Evolutionary conservation across 2,329 filamentous ascomycete species (phyloP).

Genomic region (Colletotrichum aenigma): DNA sequence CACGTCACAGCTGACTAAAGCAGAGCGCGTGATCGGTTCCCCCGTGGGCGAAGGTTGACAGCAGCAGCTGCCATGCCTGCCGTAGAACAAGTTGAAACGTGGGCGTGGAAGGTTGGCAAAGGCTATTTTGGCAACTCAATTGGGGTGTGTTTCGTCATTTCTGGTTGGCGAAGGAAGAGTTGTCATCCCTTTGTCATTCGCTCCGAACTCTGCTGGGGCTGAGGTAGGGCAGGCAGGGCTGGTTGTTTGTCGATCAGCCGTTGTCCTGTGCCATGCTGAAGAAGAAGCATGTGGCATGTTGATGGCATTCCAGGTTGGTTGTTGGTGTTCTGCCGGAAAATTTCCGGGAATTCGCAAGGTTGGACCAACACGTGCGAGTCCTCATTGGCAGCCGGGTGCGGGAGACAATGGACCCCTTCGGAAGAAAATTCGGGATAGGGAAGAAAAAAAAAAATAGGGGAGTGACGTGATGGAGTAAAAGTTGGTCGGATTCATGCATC

Average conservation of each 20-base stretch:
- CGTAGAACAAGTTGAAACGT: slow-evolving; percentile 9
- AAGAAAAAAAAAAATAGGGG: background rate
- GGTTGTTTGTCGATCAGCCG: background rate
- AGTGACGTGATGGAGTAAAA: background rate
- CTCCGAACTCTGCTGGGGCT: background rate
- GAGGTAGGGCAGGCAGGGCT: background rate
- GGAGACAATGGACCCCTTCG: background rate
- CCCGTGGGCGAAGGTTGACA: background rate
- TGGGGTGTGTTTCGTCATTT: background rate
- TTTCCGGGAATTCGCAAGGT: background rate
- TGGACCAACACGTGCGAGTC: background rate
- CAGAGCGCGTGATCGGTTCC: background rate
- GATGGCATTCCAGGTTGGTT: background rate
- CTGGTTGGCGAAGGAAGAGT: background rate
- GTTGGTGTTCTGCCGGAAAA: background rate
- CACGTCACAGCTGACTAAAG: background rate
- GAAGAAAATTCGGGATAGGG: background rate
- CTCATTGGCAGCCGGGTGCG: background rate
- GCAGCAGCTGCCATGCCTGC: background rate
- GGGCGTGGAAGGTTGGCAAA: background rate
- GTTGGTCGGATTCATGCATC: slow-evolving; percentile 1
- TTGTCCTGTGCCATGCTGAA: background rate
- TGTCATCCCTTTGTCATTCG: slow-evolving; percentile 3
- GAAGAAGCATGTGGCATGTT: background rate
- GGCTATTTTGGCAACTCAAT: background rate